A percentile compares a stretch with the other conserved stretches of the same genome.
phyloP scores from a whole-genome alignment of 306 rosid genomes.

The Prunus padus region DNA sequence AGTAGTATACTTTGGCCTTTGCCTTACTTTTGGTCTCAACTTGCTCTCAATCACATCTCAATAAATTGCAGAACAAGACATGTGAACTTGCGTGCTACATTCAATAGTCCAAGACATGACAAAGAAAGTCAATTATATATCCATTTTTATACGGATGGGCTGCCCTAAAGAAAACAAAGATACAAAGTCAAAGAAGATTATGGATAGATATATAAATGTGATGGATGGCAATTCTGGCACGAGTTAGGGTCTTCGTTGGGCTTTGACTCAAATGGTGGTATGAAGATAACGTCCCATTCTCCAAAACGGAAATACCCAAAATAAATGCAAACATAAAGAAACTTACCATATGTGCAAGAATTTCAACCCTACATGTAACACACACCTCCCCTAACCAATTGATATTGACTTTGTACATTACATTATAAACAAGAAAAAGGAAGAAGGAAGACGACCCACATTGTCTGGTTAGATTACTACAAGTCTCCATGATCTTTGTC shows the following conservation, averaged over 20 bases:
- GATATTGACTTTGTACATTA: neutral
- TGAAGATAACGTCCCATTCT: neutral
- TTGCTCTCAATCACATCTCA: neutral
- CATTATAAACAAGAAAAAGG: neutral
- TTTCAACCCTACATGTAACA: neutral
- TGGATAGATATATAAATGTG: too few relatives aligned
- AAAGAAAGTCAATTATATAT: too few relatives aligned
- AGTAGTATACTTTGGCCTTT: too few relatives aligned
- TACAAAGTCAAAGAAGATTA: too few relatives aligned
- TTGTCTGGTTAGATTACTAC: neutral
- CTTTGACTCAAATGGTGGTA: too few relatives aligned
- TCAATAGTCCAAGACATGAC: too few relatives aligned
- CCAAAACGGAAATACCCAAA: neutral
- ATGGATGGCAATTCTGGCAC: too few relatives aligned
- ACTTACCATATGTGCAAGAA: neutral
- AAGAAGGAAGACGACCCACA: conserved; percentile 2
- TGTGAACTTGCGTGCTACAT: too few relatives aligned
- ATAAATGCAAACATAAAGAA: neutral
- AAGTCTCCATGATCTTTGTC: neutral
- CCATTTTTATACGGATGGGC: too few relatives aligned
- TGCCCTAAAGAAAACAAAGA: too few relatives aligned
- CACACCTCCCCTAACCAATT: neutral
- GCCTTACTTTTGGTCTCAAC: neutral
- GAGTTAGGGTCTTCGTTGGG: too few relatives aligned
- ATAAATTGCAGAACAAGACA: too few relatives aligned